Evolutionary conservation across 495 filamentous ascomycete genomes (phyloP), one percentile per base, ranked within the genome.

Genomic region (Barbatosphaeria neglecta): DNA sequence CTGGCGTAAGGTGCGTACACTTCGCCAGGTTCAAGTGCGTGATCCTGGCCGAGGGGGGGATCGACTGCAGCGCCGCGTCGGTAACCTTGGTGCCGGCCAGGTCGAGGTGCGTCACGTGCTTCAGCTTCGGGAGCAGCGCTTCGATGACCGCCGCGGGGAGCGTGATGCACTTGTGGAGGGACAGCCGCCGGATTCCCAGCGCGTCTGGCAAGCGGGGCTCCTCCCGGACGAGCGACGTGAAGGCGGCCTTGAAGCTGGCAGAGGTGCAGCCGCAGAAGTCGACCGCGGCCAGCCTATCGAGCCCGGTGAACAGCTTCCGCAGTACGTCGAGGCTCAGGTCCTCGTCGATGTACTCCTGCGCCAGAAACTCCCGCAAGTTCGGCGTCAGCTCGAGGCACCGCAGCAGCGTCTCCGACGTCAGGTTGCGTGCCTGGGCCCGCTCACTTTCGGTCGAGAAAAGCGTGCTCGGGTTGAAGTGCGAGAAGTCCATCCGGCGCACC

Each of bases 401-500:
- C 44, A 85, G 64, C 45, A 94, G 72, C 17, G 87, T 92, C 56
- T 74, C 74, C 33, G 84, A 72, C 22, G 87, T 94, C 55, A 94
- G 63, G 61, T 90, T 90, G 61, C 82, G 83, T 53, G 88, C 85
- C 62, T 86, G 77, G 31, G 75, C 68, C 39, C 87, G 86, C 76
- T 88, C 84, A 65, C 83, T 79, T 54, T 78, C 84, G 38, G 84
- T 90, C 42, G 82, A 77, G 54, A 89, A 88, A 28, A 89, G 69
- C 22, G 85, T 85, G 16, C 85, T 75, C 6, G 87, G 87, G 57
- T 87, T 92, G 65, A 90, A 90, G 69, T 90, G 85, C 37, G 85
- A 87, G 61, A 94, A 89, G 64, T 94, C 87, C 22, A 92, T 67
- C 35, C 87, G 81, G 43, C 83, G 78, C 28, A 92, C 86, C 44